Evolutionary conservation across 179 eudicot genomes (phyloP), one percentile per base, ranked within the genome.

Genomic region (Spinacia oleracea): DNA sequence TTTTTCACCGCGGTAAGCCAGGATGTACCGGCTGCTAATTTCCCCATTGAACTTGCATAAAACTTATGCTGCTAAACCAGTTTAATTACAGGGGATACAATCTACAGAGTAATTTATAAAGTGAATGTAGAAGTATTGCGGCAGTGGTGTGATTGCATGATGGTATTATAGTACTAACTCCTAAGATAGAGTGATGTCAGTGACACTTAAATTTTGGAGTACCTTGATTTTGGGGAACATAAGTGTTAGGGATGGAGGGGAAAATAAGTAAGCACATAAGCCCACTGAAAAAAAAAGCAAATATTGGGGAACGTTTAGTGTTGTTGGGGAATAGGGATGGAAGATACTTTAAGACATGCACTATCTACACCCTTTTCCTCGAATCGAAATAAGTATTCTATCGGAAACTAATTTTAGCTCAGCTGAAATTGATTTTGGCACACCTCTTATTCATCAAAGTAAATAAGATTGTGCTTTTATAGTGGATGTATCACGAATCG

Each of bases 1-100:
- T 88, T 87, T 74, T 90, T 91, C 5, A 91, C 92, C 7, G 84
- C 88, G 0, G 87, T 86, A 62, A 91, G 71, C 96, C 96, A 91
- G 35, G 92, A 86, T 48, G 32, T 78, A 66, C 87, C 75, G 50
- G 85, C 88, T 46, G 87, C 81, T 79, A n/a, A n/a, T n/a, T 85
- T 91, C 5, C 89, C 88, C 89, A 88, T 86, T 51, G 45, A 27
- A 45, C 16, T 53, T 20, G 62, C 62, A 72, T 32, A 48, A 71
- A 65, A 29, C n/a, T 48, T 29, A 0, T 48, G 21, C n/a, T 1
- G 9, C 15, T 70, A 12, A 45, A 46, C 53, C 9, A 12, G 1
- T n/a, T n/a, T n/a, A n/a, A n/a, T n/a, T 58, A 53, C 12, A 12
- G 14, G 34, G 59, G 34, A 7, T 55, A 40, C 34, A 76, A 65